Evolutionary conservation across 2,329 filamentous ascomycete genomes (phyloP).

Genomic region (Cordyceps sp.): DNA sequence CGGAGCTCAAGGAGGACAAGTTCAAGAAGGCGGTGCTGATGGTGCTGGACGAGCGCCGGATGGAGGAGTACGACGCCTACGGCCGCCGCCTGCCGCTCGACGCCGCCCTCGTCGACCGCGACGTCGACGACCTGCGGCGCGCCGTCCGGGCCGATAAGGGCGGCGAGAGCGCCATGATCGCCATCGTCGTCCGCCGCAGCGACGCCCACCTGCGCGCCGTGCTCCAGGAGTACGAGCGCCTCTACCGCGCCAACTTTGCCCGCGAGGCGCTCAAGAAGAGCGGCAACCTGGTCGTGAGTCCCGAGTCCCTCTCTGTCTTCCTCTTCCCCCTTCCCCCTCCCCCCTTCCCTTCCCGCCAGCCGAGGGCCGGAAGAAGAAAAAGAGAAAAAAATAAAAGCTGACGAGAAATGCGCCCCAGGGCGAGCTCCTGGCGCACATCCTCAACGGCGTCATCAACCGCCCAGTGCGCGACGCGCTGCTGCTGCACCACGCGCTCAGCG

Average conservation of each 20-base stretch:
- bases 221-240: slow-evolving; percentile 56
- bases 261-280: slow-evolving; percentile 77
- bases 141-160: slow-evolving; percentile 59
- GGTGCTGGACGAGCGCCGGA: slow-evolving; percentile 65
- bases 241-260: slow-evolving; percentile 68
- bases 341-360: slow-evolving; percentile 1
- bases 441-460: slow-evolving; percentile 93
- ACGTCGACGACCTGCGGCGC: slow-evolving; percentile 54
- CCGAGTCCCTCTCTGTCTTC: not conserved
- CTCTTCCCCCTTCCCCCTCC: not conserved
- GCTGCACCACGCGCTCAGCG: slow-evolving; percentile 73
- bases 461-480: slow-evolving; percentile 86
- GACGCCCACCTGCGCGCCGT: slow-evolving; percentile 72
- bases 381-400: no score
- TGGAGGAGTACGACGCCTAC: slow-evolving; percentile 60
- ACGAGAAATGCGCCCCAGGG: slow-evolving; percentile 46
- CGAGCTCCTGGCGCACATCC: slow-evolving; percentile 83
- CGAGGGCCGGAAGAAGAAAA: no score
- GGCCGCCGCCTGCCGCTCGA: slow-evolving; percentile 44
- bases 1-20: slow-evolving; percentile 87
- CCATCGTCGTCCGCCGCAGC: slow-evolving; percentile 64
- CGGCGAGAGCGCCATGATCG: slow-evolving; percentile 76
- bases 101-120: slow-evolving; percentile 43
- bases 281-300: slow-evolving; percentile 76
- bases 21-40: slow-evolving; percentile 79